phyloP scores from a whole-genome alignment of 371 early-diverging fungal genomes.

The Rhizomucor miehei region DNA sequence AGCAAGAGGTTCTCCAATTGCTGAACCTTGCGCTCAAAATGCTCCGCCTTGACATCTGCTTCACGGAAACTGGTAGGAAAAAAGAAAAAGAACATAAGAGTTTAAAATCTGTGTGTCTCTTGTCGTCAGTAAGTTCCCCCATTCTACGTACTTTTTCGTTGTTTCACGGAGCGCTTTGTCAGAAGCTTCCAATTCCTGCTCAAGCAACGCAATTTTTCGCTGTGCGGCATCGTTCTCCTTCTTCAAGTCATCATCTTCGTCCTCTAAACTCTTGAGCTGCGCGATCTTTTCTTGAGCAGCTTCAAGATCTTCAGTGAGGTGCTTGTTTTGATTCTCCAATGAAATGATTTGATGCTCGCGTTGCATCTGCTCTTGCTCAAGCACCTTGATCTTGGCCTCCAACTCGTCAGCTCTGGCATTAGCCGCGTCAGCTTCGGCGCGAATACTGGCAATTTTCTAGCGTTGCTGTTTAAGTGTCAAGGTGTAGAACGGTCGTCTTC shows the following conservation, averaged over 20 bases:
- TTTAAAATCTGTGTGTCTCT: no score
- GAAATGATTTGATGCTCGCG: conserved; percentile 77
- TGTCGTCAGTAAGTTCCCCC: no score
- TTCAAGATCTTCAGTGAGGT: conserved; percentile 66
- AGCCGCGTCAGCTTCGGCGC: conserved; percentile 70
- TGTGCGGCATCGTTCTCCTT: conserved; percentile 64
- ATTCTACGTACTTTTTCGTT: conserved; percentile 72
- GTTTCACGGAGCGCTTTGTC: conserved; percentile 68
- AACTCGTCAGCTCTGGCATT: conserved; percentile 61
- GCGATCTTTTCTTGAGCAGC: conserved; percentile 57
- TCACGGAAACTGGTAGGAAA: conserved; percentile 59
- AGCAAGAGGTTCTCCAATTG: conserved; percentile 61
- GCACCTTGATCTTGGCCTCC: conserved; percentile 57
- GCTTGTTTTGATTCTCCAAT: conserved; percentile 58
- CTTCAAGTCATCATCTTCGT: conserved; percentile 62
- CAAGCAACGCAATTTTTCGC: conserved; percentile 63
- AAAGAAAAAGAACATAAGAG: no score
- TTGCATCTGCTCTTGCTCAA: conserved; percentile 49
- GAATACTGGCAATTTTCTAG: conserved; percentile 67
- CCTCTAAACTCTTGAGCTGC: conserved; percentile 56
- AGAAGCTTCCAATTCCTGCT: conserved; percentile 65
- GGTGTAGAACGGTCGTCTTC: not conserved
- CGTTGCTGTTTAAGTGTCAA: no score
- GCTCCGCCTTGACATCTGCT: conserved; percentile 79
- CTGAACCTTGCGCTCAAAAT: conserved; percentile 74